Evolutionary conservation across 2,329 filamentous ascomycete species (phyloP).

Genomic region (Bisporella sp.): DNA sequence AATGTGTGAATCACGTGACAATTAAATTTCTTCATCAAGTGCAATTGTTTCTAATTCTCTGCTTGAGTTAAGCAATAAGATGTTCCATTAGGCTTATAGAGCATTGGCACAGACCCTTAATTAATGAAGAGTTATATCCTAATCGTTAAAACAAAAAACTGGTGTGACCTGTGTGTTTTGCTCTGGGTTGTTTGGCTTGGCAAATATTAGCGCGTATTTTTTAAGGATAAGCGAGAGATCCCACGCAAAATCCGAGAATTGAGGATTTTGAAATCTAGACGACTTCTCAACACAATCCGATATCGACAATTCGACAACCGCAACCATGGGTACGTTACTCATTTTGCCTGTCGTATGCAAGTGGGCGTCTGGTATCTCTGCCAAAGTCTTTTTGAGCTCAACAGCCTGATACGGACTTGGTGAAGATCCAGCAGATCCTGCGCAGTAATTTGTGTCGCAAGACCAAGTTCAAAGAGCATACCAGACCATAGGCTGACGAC

Average conservation of each 20-base stretch:
- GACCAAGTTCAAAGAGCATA: slow-evolving; percentile 50
- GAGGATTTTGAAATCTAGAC: not conserved
- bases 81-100: no score
- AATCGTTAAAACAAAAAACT: no score
- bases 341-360: slow-evolving; percentile 29
- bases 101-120: no score
- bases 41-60: no score
- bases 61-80: no score
- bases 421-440: slow-evolving; percentile 20
- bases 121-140: no score
- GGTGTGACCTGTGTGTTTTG: no score
- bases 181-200: no score
- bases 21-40: no score
- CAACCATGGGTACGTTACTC: slow-evolving; percentile 30
- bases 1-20: no score
- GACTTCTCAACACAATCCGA: not conserved
- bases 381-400: slow-evolving; percentile 8
- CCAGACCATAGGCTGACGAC: slow-evolving; percentile 57
- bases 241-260: not conserved
- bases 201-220: no score
- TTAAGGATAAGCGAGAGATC: not conserved
- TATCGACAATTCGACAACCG: slow-evolving; percentile 18
- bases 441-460: slow-evolving; percentile 27
- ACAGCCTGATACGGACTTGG: slow-evolving; percentile 9
- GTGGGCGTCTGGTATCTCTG: slow-evolving; percentile 23